phyloP scores from a whole-genome alignment of 208 protist species.

The Wallacemonas sp. region DNA sequence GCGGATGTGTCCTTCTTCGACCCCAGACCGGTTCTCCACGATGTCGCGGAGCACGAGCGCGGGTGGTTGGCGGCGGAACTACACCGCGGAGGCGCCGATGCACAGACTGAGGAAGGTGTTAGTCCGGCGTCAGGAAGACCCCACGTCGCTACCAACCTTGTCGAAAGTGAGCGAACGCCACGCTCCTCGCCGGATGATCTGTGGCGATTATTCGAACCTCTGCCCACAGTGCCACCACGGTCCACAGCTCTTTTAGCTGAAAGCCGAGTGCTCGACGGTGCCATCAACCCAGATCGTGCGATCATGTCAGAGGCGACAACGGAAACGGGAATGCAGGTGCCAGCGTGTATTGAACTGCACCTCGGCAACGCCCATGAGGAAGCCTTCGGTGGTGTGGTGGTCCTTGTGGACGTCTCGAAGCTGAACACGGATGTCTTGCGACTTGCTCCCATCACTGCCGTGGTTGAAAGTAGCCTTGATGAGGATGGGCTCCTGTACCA shows the following conservation, averaged over 20 bases:
- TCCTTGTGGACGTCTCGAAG: slow-evolving; percentile 50
- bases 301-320: too few species aligned
- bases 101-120: too few species aligned
- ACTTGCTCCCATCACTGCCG: slow-evolving; percentile 36
- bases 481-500: slow-evolving; percentile 37
- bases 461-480: slow-evolving; percentile 52
- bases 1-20: slow-evolving; percentile 4
- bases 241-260: too few species aligned
- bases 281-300: too few species aligned
- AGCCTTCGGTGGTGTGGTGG: slow-evolving; percentile 48
- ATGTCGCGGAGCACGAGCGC: not conserved
- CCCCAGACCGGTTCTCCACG: not conserved
- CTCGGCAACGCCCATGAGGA: slow-evolving; percentile 25
- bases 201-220: too few species aligned
- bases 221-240: too few species aligned
- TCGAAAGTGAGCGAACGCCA: too few species aligned
- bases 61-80: not conserved
- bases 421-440: slow-evolving; percentile 44
- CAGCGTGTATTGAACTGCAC: slow-evolving; percentile 34
- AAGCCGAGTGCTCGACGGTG: too few species aligned
- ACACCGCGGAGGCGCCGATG: too few species aligned
- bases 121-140: too few species aligned
- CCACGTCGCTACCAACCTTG: too few species aligned
- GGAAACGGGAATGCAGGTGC: not conserved
- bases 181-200: too few species aligned